phyloP scores from a whole-genome alignment of 2,329 filamentous ascomycete genomes.

The Magnaporthiopsis poae region DNA sequence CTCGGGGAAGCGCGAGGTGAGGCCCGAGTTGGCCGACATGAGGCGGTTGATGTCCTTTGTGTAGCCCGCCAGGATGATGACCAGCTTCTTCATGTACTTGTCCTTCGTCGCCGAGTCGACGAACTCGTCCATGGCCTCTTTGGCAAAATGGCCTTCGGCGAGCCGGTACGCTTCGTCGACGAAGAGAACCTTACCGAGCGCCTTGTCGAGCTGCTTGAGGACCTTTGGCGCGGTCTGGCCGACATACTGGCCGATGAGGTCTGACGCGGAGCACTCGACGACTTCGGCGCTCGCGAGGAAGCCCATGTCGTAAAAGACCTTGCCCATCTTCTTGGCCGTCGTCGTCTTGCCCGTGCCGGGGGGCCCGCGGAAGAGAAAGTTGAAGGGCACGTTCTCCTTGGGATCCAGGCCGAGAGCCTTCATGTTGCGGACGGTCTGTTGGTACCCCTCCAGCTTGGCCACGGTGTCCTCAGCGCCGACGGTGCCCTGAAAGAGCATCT shows the following conservation, averaged over 20 bases:
- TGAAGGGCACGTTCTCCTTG: constrained; percentile 51
- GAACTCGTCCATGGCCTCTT: constrained; percentile 45
- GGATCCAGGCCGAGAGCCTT: constrained; percentile 44
- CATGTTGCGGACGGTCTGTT: constrained; percentile 41
- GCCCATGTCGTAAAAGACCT: constrained; percentile 66
- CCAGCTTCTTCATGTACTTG: constrained; percentile 47
- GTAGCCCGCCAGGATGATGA: constrained; percentile 63
- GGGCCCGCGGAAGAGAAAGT: constrained; percentile 59
- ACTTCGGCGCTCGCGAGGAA: constrained; percentile 52
- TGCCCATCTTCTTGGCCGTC: constrained; percentile 62
- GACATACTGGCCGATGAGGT: constrained; percentile 58
- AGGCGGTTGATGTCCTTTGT: constrained; percentile 55
- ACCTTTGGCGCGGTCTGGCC: constrained; percentile 64
- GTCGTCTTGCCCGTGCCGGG: constrained; percentile 63
- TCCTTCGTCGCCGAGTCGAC: constrained; percentile 45
- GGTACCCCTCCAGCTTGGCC: constrained; percentile 42
- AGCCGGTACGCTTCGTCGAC: constrained; percentile 66
- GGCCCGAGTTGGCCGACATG: constrained; percentile 49
- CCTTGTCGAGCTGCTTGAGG: constrained; percentile 46
- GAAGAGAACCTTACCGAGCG: constrained; percentile 57
- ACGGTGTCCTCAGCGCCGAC: constrained; percentile 50
- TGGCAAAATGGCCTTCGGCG: constrained; percentile 44
- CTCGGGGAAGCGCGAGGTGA: constrained; percentile 57
- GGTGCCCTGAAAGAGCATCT: constrained; percentile 45
- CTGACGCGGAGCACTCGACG: constrained; percentile 55